Base-by-base conservation (phyloP, 2,329 filamentous ascomycete genomes). In the Canariomyces notabilis region DNA sequence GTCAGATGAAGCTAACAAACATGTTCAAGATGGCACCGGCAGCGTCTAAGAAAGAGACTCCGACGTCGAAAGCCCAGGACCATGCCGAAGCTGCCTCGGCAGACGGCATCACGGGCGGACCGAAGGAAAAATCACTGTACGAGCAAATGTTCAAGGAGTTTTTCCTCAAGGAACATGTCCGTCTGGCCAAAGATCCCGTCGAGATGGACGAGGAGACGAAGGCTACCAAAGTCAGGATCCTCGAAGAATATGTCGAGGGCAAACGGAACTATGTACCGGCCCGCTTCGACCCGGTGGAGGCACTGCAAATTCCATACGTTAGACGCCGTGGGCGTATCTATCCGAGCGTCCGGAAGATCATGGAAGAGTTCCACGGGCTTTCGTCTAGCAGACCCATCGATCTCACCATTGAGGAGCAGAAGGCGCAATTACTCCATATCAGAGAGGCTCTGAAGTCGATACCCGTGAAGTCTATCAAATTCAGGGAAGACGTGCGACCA, bases 111-210 rank as follows among this genome's bases (percentile, higher is more conserved):
- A 9, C 44, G 35, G 62, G 69, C 53, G 49, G 42, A 15, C 32
- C 41, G 11, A 58, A 50, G 9, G 42, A 52, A n/a, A 12, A 48
- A 19, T 74, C 77, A 0, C 74, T 79, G 36, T 90, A 88, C 55
- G 70, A 85, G 15, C 82, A 80, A 55, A 71, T 75, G 29, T 97
- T 97, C 59, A 77, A 89, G 23, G 82, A 87, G 0, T 97, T 96
- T 64, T 90, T 85, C 52, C 61, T 93, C 37, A 85, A 88, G 48
- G 74, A 82, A 2, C 77, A 88, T 58, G 85, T 88, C 1, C 77
- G 68, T n/a, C 57, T 96, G 43, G 89, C 89, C 0, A 73, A 75
- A 0, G 68, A 73, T 39, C 71, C 70, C 2, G 79, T 79, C 21
- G 63, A 73, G 32, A 73, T 83, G 62, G 82, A 87, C 53, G 61